Evolutionary conservation across 176 grass and related monocot genomes (phyloP).

Genomic region (Pontederia crassipes): DNA sequence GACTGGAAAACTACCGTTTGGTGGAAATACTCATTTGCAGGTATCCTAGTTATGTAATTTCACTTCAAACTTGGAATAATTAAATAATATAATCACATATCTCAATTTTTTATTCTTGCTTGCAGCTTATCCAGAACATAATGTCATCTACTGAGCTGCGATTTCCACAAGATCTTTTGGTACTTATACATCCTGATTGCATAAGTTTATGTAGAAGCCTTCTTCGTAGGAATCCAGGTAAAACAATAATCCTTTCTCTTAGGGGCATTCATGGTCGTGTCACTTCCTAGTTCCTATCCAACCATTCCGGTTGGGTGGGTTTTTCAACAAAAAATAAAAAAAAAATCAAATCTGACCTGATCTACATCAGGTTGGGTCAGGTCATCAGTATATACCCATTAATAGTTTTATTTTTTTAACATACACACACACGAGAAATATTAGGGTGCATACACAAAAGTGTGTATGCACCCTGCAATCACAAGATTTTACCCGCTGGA

Average conservation of each 20-base stretch:
- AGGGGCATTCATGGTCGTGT: too few species aligned
- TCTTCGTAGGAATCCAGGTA: slow-evolving; percentile 46
- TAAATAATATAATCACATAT: background rate
- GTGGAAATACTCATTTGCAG: slow-evolving; percentile 31
- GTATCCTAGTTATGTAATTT: slow-evolving; percentile 9
- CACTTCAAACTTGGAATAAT: background rate
- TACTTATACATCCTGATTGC: slow-evolving; percentile 41
- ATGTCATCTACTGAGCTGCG: slow-evolving; percentile 42
- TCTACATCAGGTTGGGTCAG: too few species aligned
- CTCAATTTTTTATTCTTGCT: slow-evolving; percentile 16
- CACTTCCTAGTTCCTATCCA: too few species aligned
- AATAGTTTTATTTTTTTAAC: too few species aligned
- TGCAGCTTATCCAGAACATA: slow-evolving; percentile 47
- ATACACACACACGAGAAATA: too few species aligned
- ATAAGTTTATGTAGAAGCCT: slow-evolving; percentile 54
- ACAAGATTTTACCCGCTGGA: too few species aligned
- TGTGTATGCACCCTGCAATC: too few species aligned
- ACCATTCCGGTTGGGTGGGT: too few species aligned
- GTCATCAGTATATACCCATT: too few species aligned
- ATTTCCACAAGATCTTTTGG: slow-evolving; percentile 46
- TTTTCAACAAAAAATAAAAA: too few species aligned
- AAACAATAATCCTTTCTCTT: background rate
- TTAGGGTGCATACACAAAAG: too few species aligned
- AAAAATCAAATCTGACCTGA: too few species aligned
- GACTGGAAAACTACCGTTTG: slow-evolving; percentile 41